Evolutionary conservation across 345 rosid species (phyloP).

Genomic region (Anastatica hierochuntica): DNA sequence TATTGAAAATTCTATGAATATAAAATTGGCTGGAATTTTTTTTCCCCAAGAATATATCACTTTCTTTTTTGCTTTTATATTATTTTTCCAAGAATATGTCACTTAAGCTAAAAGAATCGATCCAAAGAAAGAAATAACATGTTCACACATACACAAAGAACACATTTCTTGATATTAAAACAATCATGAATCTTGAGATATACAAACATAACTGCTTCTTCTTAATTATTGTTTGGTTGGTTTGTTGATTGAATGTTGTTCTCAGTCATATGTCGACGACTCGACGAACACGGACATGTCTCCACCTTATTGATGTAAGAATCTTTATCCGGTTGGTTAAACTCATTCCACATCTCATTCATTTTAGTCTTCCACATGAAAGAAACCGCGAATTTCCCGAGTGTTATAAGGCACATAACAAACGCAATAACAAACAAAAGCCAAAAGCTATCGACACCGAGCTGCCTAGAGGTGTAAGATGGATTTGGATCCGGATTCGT

Average conservation of each 20-base stretch:
- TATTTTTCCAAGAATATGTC: too few relatives aligned
- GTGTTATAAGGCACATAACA: too few relatives aligned
- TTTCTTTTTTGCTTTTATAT: too few relatives aligned
- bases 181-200: background rate
- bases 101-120: too few relatives aligned
- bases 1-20: too few relatives aligned
- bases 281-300: slow-evolving; percentile 4
- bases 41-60: too few relatives aligned
- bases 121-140: too few relatives aligned
- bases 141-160: too few relatives aligned
- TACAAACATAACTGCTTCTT: background rate
- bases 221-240: background rate
- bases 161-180: too few relatives aligned
- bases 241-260: background rate
- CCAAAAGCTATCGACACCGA: slow-evolving; percentile 38
- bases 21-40: too few relatives aligned
- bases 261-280: background rate
- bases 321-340: background rate
- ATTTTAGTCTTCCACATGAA: slow-evolving; percentile 14
- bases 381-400: background rate
- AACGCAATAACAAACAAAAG: slow-evolving; percentile 29
- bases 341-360: background rate
- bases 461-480: slow-evolving; percentile 20
- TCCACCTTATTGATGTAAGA: background rate
- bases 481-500: slow-evolving; percentile 16